These are phyloP conservation scores for Coemansia sp. DNA, from an alignment of 192 early-diverging fungal genomes.

Conservation along the genomic window DNA sequence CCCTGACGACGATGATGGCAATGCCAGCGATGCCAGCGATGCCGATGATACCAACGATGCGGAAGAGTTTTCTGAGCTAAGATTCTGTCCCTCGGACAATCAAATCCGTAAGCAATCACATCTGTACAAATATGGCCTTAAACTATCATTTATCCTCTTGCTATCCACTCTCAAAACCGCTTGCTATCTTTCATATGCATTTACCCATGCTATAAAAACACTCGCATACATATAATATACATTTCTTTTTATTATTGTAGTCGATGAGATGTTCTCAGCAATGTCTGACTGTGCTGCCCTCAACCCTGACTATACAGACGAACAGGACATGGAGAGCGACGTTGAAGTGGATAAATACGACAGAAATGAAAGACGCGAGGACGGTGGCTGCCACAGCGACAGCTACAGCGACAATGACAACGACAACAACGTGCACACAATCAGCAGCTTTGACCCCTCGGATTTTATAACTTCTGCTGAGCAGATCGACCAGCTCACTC, in stretches of 20 bases:
- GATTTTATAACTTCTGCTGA: constrained; percentile 28
- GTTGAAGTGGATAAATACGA: no score
- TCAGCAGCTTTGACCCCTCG: constrained; percentile 18
- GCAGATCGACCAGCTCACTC: constrained; percentile 25
- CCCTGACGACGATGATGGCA: background rate
- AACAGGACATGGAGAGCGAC: background rate
- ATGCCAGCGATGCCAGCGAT: background rate
- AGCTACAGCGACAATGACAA: background rate
- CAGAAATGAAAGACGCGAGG: no score
- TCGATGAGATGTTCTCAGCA: constrained; percentile 27
- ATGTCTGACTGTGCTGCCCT: constrained; percentile 35
- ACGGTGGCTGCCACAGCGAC: background rate
- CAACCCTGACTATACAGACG: constrained; percentile 15
- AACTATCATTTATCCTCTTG: no score
- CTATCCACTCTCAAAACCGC: no score
- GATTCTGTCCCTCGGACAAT: constrained; percentile 10
- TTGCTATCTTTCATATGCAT: no score
- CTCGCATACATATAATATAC: no score
- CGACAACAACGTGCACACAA: background rate
- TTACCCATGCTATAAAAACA: no score
- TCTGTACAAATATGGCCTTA: no score
- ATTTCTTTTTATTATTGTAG: constrained; percentile 1
- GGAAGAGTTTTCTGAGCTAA: constrained; percentile 25
- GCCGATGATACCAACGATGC: constrained; percentile 7
- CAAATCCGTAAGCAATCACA: constrained; percentile 1